phyloP scores from a whole-genome alignment of 805 yeast species.

The Spathaspora hagerdaliae region DNA sequence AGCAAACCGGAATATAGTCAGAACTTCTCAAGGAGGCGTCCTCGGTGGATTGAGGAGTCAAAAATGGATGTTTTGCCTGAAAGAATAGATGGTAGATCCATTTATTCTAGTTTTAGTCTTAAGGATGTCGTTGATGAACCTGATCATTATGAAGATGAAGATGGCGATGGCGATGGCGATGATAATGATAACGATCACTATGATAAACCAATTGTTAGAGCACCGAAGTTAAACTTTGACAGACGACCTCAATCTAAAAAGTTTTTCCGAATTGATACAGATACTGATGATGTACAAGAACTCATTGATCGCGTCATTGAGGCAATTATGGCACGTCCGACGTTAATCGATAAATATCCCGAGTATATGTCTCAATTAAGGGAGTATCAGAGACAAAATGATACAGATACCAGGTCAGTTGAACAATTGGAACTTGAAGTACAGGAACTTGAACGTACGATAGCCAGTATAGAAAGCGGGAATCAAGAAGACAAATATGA shows the following conservation, averaged over 20 bases:
- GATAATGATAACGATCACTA: not conserved
- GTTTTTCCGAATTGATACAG: not conserved
- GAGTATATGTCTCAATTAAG: not conserved
- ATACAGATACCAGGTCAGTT: not conserved
- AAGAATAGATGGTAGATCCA: slow-evolving; percentile 47
- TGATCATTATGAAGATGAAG: not conserved
- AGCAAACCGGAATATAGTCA: not conserved
- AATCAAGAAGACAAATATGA: not conserved
- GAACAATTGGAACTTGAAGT: not conserved
- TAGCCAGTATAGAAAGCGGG: not conserved
- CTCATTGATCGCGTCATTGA: not conserved
- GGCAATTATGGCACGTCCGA: not conserved
- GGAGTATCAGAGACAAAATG: not conserved
- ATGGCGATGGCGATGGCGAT: not conserved
- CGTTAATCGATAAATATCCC: slow-evolving; percentile 1
- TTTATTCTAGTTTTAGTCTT: slow-evolving; percentile 9
- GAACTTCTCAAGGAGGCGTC: not conserved
- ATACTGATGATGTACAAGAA: not conserved
- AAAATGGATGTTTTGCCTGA: slow-evolving; percentile 27
- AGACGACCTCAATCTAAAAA: not conserved
- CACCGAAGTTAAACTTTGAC: not conserved
- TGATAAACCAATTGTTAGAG: slow-evolving; percentile 1
- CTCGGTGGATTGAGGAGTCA: not conserved
- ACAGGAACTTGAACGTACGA: not conserved
- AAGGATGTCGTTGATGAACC: not conserved